phyloP scores from a whole-genome alignment of 208 protist species.

The Leishmania aethiopica region DNA sequence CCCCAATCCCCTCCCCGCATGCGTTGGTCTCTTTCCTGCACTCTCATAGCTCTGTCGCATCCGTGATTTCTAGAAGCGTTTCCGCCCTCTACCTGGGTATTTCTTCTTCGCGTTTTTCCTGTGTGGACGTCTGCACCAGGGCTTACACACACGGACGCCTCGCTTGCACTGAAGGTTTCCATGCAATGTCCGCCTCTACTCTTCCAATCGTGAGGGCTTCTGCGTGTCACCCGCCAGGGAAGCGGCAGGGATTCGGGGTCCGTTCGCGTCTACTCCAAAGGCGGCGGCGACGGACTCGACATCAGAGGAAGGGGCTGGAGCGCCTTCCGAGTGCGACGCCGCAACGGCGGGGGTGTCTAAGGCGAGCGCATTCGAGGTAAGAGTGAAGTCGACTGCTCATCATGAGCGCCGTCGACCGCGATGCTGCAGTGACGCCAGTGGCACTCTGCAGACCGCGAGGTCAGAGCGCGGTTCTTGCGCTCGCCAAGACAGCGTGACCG shows the following conservation, averaged over 20 bases:
- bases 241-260: neutral
- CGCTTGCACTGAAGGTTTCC: neutral
- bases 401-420: neutral
- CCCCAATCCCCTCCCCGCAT: neutral
- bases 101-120: neutral
- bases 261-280: neutral
- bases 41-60: neutral
- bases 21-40: neutral
- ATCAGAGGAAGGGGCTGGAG: neutral
- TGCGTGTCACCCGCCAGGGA: neutral
- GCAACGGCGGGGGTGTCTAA: neutral
- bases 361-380: neutral
- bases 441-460: conserved; percentile 1
- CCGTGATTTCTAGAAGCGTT: neutral
- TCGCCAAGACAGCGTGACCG: neutral
- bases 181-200: neutral
- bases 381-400: neutral
- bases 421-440: conserved; percentile 1
- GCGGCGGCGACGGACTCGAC: conserved; percentile 1
- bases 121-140: neutral
- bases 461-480: neutral
- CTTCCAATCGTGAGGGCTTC: neutral
- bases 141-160: neutral
- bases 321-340: neutral
- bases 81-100: neutral